Conservation (phyloP, 768 basidiomycete genomes). For the Phaeolepiota aurea region DNA sequence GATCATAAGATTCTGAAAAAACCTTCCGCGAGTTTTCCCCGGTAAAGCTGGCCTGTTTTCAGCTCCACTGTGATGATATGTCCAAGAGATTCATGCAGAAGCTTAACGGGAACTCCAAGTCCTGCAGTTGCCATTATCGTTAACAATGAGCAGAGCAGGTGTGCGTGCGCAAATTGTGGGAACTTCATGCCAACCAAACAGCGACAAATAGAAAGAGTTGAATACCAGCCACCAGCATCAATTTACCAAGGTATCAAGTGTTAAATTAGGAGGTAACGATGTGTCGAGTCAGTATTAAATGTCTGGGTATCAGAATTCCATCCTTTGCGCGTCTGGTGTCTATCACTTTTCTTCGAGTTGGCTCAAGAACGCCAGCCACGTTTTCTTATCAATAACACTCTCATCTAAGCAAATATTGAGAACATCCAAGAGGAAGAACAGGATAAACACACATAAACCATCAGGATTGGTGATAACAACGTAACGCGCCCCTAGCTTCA, state of each 20-base stretch:
- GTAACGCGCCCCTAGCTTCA: slow-evolving; percentile 88
- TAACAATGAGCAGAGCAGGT: slow-evolving; percentile 4
- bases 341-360: slow-evolving; percentile 62
- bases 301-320: neutral
- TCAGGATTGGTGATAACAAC: slow-evolving; percentile 78
- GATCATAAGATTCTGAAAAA: slow-evolving; percentile 5
- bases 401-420: slow-evolving; percentile 42
- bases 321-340: too few relatives aligned
- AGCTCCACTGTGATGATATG: slow-evolving; percentile 97
- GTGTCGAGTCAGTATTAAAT: too few relatives aligned
- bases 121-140: slow-evolving; percentile 47
- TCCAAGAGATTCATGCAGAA: slow-evolving; percentile 92
- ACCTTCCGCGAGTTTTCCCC: slow-evolving; percentile 98
- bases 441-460: slow-evolving; percentile 58
- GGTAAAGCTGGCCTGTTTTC: slow-evolving; percentile 94
- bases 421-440: neutral
- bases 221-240: too few relatives aligned
- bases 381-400: slow-evolving; percentile 91
- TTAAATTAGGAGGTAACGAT: too few relatives aligned
- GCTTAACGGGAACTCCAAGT: slow-evolving; percentile 92
- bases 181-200: slow-evolving; percentile 9
- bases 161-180: slow-evolving; percentile 6
- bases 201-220: neutral
- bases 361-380: slow-evolving; percentile 82
- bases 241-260: too few relatives aligned